Base-by-base conservation (phyloP, 495 filamentous ascomycete species). In the Aspergillus sparsus region DNA sequence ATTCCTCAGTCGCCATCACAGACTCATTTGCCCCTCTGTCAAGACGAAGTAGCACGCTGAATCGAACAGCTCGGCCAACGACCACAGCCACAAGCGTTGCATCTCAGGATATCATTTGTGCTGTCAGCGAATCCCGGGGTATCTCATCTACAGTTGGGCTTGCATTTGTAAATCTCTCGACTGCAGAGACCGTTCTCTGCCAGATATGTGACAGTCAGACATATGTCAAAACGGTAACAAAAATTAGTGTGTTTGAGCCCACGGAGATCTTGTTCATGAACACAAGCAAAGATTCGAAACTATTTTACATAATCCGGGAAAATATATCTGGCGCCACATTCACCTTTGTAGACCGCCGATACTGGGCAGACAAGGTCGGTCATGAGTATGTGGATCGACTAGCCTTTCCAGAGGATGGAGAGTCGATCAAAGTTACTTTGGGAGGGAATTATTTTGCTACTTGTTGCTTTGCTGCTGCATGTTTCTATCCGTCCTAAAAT, bases 171-270 rank as follows among this genome's bases (percentile, higher is more conserved):
- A 96, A 98, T 70, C 75, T 95, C 8, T 88, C 87, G 44, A 92
- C 89, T 10, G 87, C 84, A 58, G 89, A 94, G 71, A 89, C 87
- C 12, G 85, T 94, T 39, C 75, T 98, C 11, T 95, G 90, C 69
- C 92, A 97, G 66, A 92, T 96, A 55, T 91, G 88, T 69, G 91
- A 97, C 66, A 91, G 84, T 51, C 92, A 95, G 71, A 92, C 90
- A 16, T 96, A 94, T 69, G 84, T 88, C 58, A 87, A 85, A 69
- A 93, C 91, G 1, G 74, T 93, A 41, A 90, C 91, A 69, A 95
- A 96, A 72, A 78, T 97, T 54, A 79, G 82, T 53, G 83, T 95
- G 32, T 90, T 88, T 64, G 84, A 92, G 61, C 90, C 91, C 18
- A 87, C 85, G 11, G 83, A 89, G 67, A 84, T 92, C 62, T 74